phyloP scores from a whole-genome alignment of 306 rosid genomes.

The Acacia acuminata region DNA sequence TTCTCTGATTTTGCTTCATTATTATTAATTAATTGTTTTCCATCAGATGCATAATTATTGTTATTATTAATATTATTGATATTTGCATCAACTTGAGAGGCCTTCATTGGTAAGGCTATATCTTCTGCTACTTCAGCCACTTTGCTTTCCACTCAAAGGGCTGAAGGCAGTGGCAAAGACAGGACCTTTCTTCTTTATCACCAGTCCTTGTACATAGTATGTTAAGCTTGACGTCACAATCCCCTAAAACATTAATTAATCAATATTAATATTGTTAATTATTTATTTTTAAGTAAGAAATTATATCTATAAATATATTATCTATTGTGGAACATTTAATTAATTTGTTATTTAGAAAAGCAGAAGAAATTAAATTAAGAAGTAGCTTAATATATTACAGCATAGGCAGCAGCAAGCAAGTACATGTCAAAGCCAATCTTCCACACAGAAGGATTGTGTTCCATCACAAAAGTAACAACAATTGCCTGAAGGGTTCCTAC shows the following conservation, averaged over 20 bases:
- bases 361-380: not conserved
- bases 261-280: not conserved
- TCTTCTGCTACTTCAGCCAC: conserved; percentile 35
- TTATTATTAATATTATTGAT: not conserved
- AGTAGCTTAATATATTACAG: conserved; percentile 52
- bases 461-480: conserved; percentile 72
- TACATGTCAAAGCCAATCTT: conserved; percentile 87
- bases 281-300: not conserved
- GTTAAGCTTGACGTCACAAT: conserved; percentile 80
- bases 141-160: conserved; percentile 58
- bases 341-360: not conserved
- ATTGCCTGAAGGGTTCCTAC: conserved; percentile 74
- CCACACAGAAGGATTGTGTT: conserved; percentile 72
- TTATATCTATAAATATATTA: no score
- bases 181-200: conserved; percentile 81
- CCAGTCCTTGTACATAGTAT: conserved; percentile 84
- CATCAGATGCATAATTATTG: not conserved
- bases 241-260: conserved; percentile 49
- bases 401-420: conserved; percentile 88
- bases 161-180: conserved; percentile 93
- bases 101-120: conserved; percentile 52
- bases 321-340: no score
- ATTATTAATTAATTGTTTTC: conserved; percentile 1
- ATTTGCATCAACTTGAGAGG: conserved; percentile 32
- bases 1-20: conserved; percentile 16